Conservation (phyloP, 2,329 filamentous ascomycete species). For the Pseudopyrenochaeta lycopersici region DNA sequence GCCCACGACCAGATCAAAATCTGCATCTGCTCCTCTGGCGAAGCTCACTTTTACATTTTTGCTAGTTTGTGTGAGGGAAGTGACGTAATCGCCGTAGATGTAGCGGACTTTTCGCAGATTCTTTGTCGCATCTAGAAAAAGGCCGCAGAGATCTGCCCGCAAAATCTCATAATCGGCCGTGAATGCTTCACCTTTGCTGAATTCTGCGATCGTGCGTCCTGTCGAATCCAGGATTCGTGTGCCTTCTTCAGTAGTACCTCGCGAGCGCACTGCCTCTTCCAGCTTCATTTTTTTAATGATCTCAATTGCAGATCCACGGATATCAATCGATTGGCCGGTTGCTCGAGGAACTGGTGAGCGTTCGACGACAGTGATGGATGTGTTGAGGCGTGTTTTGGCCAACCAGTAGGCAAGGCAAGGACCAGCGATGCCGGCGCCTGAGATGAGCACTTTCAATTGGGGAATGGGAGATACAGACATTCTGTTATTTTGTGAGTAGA, state of each 20-base stretch:
- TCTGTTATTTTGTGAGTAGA: neutral
- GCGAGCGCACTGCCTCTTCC: slow-evolving; percentile 45
- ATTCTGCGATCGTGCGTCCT: slow-evolving; percentile 24
- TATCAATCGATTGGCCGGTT: slow-evolving; percentile 57
- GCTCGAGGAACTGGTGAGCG: slow-evolving; percentile 49
- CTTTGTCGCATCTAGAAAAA: slow-evolving; percentile 38
- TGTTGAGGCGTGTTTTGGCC: slow-evolving; percentile 33
- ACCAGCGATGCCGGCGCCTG: slow-evolving; percentile 52
- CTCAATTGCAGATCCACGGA: slow-evolving; percentile 53
- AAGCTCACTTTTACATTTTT: slow-evolving; percentile 34
- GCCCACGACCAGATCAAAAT: slow-evolving; percentile 40
- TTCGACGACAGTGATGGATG: slow-evolving; percentile 56
- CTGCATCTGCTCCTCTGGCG: slow-evolving; percentile 25
- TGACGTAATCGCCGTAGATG: slow-evolving; percentile 21
- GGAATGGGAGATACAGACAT: slow-evolving; percentile 17
- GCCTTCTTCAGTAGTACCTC: slow-evolving; percentile 52
- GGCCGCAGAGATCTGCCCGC: slow-evolving; percentile 41
- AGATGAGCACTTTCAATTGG: slow-evolving; percentile 44
- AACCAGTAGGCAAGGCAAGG: slow-evolving; percentile 48
- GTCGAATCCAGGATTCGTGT: slow-evolving; percentile 45
- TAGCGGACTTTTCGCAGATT: slow-evolving; percentile 8
- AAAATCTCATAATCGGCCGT: slow-evolving; percentile 47
- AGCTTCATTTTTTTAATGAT: slow-evolving; percentile 54
- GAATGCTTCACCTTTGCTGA: slow-evolving; percentile 34
- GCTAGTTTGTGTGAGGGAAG: slow-evolving; percentile 23